Base-by-base conservation (phyloP, 1,139 yeast genomes). In the Debaryomyces sp. region DNA sequence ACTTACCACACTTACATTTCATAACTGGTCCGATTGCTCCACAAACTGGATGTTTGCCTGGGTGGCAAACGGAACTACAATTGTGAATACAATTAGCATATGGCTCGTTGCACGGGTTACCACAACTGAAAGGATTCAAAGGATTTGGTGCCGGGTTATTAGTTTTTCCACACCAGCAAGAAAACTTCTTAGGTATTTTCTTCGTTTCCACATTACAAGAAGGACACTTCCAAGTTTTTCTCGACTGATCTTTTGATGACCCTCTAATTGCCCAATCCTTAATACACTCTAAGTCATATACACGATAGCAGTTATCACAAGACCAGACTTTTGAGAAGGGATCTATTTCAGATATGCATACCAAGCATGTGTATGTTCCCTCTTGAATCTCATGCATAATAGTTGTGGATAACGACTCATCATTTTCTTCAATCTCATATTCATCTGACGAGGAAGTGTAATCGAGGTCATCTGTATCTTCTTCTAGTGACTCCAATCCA, bases 151-250 rank as follows among this genome's bases (percentile, higher is more conserved):
- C 72, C 0, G 97, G 97, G 54, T 88, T 81, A 17, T 80, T 70
- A 2, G 79, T 80, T 59, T 88, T 86, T 2, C 94, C 92, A 73
- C 97, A 91, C 98, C 98, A 91, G 63, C 98, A 91, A 1, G 87
- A 81, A 63, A 87, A 87, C 43, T 75, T 73, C 32, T 71, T 67
- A 0, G 95, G 95, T 4, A 84, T 71, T 50, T 71, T 73, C 13
- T 64, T 65, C 45, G 78, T 78, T 30, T 75, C 78, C 10, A 74
- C 69, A 58, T 86, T 89, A 67, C 98, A 91, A 15, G 91, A 81
- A 0, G 97, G 97, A 64, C 98, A 91, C 59, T 92, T 77, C 97
- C 97, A 91, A 39, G 75, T 73, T 47, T 78, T 72, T 41, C 66
- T 64, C 15, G 59, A 55, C 43, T 68, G 64, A 37, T 81, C 81